Conservation (phyloP, 108 stramenopile species). For the Conticribra guillardii region DNA sequence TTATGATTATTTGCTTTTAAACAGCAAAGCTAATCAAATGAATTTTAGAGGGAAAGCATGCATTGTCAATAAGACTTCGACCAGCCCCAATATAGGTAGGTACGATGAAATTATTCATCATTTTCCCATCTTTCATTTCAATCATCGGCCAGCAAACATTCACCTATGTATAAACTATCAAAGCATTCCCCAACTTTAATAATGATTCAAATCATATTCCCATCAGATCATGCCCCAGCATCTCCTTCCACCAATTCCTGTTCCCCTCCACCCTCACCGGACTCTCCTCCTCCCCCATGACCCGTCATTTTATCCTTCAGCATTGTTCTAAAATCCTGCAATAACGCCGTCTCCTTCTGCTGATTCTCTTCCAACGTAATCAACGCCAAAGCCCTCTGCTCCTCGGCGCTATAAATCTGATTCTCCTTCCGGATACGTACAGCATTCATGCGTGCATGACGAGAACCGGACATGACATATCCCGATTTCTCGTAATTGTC, state of each 20-base stretch:
- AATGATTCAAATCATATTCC: no score
- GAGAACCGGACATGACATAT: constrained; percentile 96
- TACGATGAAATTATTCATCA: no score
- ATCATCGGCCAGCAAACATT: no score
- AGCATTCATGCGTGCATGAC: constrained; percentile 98
- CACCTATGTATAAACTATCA: no score
- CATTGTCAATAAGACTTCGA: no score
- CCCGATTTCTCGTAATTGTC: constrained; percentile 91
- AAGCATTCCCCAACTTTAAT: no score
- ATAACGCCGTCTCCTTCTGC: constrained; percentile 93
- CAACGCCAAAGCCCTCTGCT: constrained; percentile 95
- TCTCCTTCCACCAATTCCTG: background rate
- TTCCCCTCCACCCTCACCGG: constrained; percentile 1
- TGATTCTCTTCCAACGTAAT: constrained; percentile 98
- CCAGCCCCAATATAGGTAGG: no score
- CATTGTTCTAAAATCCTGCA: constrained; percentile 92
- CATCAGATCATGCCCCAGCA: no score
- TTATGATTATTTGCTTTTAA: no score
- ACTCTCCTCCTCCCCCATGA: constrained; percentile 18
- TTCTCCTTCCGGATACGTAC: constrained; percentile 99
- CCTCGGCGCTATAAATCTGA: constrained; percentile 98
- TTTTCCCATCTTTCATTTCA: no score
- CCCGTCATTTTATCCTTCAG: constrained; percentile 76
- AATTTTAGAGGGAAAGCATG: no score
- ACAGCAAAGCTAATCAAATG: no score